phyloP scores from a whole-genome alignment of 495 filamentous ascomycete genomes.

The Aspergillus campestris region DNA sequence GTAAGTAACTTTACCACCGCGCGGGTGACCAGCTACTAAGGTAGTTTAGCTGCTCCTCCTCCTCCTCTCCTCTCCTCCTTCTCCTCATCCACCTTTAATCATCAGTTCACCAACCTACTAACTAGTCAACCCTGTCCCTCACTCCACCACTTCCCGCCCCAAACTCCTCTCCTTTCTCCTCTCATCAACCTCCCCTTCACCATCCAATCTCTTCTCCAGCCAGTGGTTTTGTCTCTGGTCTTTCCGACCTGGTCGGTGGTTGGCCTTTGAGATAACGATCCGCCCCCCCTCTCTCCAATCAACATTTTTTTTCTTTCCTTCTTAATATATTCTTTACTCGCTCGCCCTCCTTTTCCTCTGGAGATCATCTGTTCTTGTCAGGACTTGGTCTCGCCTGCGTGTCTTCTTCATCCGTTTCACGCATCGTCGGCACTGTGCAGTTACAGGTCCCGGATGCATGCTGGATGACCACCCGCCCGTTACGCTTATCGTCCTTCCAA shows the following conservation, averaged over 20 bases:
- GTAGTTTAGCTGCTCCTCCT: no score
- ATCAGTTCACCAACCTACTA: constrained; percentile 1
- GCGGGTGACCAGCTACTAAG: no score
- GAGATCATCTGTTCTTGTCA: background rate
- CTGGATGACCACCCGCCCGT: constrained; percentile 18
- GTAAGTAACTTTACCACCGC: no score
- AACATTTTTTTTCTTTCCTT: constrained; percentile 6
- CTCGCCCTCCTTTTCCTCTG: constrained; percentile 2
- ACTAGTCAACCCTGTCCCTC: constrained; percentile 4
- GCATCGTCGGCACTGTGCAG: constrained; percentile 9
- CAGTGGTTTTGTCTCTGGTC: no score
- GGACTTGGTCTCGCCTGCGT: background rate
- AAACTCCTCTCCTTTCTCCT: constrained; percentile 1
- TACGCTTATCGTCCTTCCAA: no score
- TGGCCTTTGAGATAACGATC: no score
- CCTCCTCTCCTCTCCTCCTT: no score
- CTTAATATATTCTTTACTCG: constrained; percentile 6
- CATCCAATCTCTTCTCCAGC: constrained; percentile 18
- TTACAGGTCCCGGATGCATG: no score
- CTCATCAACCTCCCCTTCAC: constrained; percentile 13
- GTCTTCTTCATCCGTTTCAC: no score
- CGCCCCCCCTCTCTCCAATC: constrained; percentile 4
- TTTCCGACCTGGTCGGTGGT: no score
- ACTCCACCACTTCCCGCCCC: background rate
- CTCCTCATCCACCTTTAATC: no score